Percentiles rank a stretch among this genome's conserved stretches.
phyloP scores from a whole-genome alignment of 495 filamentous ascomycete genomes.

The Penicillium cataractarum region DNA sequence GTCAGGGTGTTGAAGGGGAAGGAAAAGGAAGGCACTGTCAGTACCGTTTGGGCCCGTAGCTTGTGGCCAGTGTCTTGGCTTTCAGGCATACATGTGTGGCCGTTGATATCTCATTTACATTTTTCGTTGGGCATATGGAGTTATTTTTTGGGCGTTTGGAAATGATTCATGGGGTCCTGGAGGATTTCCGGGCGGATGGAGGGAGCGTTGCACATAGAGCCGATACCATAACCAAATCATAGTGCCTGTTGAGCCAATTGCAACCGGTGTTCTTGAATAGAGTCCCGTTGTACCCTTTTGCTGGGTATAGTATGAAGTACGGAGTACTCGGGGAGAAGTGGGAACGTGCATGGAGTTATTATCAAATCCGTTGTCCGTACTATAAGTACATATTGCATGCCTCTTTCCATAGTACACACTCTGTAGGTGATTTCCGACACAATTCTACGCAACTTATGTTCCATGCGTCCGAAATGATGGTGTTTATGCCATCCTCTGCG shows the following conservation, averaged over 20 bases:
- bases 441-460: neutral
- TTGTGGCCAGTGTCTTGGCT: neutral
- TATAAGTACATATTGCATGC: neutral
- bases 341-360: neutral
- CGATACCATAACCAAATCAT: conserved; percentile 8
- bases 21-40: neutral
- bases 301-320: neutral
- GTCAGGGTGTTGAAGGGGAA: neutral
- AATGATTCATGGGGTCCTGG: conserved; percentile 6
- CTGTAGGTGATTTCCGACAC: too few species aligned
- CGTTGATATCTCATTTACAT: neutral
- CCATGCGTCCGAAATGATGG: neutral
- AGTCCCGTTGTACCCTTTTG: neutral
- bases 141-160: conserved; percentile 19
- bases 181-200: conserved; percentile 16
- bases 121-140: conserved; percentile 12
- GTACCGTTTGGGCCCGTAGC: neutral
- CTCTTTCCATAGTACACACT: too few species aligned
- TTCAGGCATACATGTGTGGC: neutral
- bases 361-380: neutral
- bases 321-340: neutral
- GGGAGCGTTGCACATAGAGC: conserved; percentile 6
- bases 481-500: too few species aligned
- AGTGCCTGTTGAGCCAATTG: conserved; percentile 5
- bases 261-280: neutral